Conservation (phyloP, 208 protist species). For the Paratrypanosoma confusum region DNA sequence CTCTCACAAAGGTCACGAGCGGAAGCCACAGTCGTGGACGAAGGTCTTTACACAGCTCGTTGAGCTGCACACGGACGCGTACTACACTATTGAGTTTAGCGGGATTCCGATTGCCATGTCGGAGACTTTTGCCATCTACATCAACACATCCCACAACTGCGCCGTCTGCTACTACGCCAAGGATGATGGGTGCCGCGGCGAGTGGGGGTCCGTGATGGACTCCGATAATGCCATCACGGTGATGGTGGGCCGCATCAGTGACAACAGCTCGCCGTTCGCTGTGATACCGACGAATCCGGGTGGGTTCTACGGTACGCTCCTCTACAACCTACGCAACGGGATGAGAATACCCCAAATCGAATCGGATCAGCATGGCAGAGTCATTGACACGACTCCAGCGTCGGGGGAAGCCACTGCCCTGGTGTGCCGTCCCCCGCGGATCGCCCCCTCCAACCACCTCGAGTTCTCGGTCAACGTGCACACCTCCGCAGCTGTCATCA, state of each 20-base stretch:
- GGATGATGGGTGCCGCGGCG: conserved; percentile 66
- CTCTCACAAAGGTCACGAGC: conserved; percentile 47
- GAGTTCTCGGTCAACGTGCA: too few species aligned
- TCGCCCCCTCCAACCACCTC: too few species aligned
- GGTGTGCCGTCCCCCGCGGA: too few species aligned
- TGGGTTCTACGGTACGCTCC: conserved; percentile 80
- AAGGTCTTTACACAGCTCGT: conserved; percentile 62
- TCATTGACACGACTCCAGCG: too few species aligned
- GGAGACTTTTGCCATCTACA: conserved; percentile 73
- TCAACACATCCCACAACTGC: conserved; percentile 85
- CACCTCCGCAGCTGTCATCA: too few species aligned
- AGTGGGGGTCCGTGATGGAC: conserved; percentile 66
- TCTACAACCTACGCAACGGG: conserved; percentile 67
- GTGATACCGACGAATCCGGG: conserved; percentile 44
- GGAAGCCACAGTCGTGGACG: conserved; percentile 50
- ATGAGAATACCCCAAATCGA: conserved; percentile 46
- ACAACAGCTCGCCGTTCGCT: conserved; percentile 57
- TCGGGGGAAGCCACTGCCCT: too few species aligned
- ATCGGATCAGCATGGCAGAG: too few species aligned
- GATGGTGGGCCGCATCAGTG: conserved; percentile 65
- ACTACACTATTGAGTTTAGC: conserved; percentile 56
- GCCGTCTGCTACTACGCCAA: conserved; percentile 76
- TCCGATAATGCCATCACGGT: conserved; percentile 66
- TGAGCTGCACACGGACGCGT: conserved; percentile 46
- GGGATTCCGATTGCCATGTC: conserved; percentile 39